Conservation (phyloP, 2,329 filamentous ascomycete species). For the Ascosphaera apis region DNA sequence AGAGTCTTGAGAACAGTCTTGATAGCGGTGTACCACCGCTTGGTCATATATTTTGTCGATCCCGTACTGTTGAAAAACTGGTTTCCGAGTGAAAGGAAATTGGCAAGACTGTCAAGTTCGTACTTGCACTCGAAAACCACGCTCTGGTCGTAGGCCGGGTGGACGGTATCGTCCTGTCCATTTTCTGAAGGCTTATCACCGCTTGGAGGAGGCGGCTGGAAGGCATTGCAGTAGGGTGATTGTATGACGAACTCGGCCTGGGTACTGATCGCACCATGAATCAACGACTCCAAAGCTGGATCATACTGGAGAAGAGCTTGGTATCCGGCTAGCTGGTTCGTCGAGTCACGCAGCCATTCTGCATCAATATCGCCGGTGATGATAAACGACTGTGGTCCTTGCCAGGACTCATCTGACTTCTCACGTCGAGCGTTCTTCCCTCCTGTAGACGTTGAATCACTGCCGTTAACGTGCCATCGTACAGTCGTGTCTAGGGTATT, state of each 20-base stretch:
- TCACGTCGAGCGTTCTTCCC: conserved; percentile 19
- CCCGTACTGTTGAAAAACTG: conserved; percentile 64
- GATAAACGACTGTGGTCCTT: conserved; percentile 73
- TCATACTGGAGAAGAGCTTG: conserved; percentile 68
- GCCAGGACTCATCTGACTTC: conserved; percentile 42
- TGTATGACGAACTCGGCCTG: conserved; percentile 88
- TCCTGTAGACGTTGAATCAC: conserved; percentile 10
- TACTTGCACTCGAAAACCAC: conserved; percentile 98
- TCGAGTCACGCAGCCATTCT: conserved; percentile 79
- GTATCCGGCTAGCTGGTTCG: conserved; percentile 82
- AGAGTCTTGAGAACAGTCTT: conserved; percentile 52
- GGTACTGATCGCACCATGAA: conserved; percentile 85
- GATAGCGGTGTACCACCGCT: conserved; percentile 57
- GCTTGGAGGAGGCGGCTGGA: conserved; percentile 77
- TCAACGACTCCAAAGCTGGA: conserved; percentile 50
- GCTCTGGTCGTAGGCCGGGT: conserved; percentile 62
- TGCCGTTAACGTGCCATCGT: conserved; percentile 56
- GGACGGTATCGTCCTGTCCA: conserved; percentile 62
- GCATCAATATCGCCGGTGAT: conserved; percentile 86
- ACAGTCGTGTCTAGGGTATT: conserved; percentile 80
- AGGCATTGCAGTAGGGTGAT: conserved; percentile 93
- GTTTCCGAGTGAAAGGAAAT: conserved; percentile 69
- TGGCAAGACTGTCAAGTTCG: conserved; percentile 82
- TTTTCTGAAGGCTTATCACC: conserved; percentile 48
- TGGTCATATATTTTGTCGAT: conserved; percentile 54